Evolutionary conservation across 345 rosid species (phyloP).

Genomic region (Brassica cretica): DNA sequence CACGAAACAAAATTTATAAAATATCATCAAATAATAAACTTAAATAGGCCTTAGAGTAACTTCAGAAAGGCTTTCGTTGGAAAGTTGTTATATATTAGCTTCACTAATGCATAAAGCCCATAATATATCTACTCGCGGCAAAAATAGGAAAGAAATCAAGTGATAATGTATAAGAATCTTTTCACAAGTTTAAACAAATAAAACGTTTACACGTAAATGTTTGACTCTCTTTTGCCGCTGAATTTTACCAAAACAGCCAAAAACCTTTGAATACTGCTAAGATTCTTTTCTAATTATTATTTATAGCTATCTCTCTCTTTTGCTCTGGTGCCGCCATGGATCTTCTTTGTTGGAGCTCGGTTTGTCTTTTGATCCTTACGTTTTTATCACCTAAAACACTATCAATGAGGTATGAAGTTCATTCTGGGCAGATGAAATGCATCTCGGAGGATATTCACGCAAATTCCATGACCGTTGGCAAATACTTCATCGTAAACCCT

Average conservation of each 20-base stretch:
- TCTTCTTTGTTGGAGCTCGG: not conserved
- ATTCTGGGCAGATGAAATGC: constrained; percentile 69
- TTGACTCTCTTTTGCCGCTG: constrained; percentile 12
- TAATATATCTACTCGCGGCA: not conserved
- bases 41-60: no score
- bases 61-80: no score
- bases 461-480: constrained; percentile 73
- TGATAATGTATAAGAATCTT: not conserved
- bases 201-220: constrained; percentile 33
- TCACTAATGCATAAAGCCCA: not conserved
- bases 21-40: no score
- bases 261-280: constrained; percentile 10
- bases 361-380: constrained; percentile 34
- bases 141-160: not conserved
- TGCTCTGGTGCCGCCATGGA: constrained; percentile 26
- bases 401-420: constrained; percentile 69
- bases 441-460: constrained; percentile 70
- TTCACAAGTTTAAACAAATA: constrained; percentile 45
- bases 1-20: no score
- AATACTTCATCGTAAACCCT: constrained; percentile 71
- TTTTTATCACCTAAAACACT: constrained; percentile 39
- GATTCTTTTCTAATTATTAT: not conserved
- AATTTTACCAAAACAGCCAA: constrained; percentile 5
- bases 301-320: not conserved
- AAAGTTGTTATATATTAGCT: not conserved